Conservation (phyloP, 805 yeast genomes). For the Lipomyces starkeyi region DNA sequence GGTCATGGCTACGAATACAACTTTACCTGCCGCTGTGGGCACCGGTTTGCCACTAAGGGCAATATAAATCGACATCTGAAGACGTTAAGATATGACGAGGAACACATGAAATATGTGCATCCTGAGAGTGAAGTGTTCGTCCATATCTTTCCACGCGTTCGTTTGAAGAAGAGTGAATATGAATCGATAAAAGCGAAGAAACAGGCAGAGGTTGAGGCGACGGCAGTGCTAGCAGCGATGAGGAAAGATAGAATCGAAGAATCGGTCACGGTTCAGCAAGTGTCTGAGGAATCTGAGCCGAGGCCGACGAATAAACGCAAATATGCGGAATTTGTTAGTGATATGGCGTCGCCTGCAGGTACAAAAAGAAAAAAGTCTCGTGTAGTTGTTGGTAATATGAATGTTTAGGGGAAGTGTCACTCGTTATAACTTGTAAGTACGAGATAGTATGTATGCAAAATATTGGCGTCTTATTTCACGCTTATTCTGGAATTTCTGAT, state of each 20-base stretch:
- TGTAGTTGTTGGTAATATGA: background rate
- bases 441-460: too few relatives aligned
- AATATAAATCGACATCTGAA: conserved; percentile 32
- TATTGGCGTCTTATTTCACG: background rate
- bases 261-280: background rate
- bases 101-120: conserved; percentile 25
- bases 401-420: background rate
- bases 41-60: conserved; percentile 30
- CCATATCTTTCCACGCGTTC: conserved; percentile 22
- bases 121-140: conserved; percentile 26
- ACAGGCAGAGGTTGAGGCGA: conserved; percentile 3
- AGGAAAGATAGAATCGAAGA: background rate
- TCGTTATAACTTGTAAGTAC: background rate
- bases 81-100: conserved; percentile 24
- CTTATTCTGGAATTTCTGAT: background rate
- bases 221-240: background rate
- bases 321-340: background rate
- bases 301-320: background rate
- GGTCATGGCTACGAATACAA: conserved; percentile 14
- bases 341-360: background rate
- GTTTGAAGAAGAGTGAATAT: background rate
- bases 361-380: background rate
- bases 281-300: background rate
- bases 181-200: background rate
- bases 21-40: conserved; percentile 31